These are phyloP conservation scores for Termitomyces sp. DNA, from an alignment of 768 basidiomycete species.

Conservation along the genomic window DNA sequence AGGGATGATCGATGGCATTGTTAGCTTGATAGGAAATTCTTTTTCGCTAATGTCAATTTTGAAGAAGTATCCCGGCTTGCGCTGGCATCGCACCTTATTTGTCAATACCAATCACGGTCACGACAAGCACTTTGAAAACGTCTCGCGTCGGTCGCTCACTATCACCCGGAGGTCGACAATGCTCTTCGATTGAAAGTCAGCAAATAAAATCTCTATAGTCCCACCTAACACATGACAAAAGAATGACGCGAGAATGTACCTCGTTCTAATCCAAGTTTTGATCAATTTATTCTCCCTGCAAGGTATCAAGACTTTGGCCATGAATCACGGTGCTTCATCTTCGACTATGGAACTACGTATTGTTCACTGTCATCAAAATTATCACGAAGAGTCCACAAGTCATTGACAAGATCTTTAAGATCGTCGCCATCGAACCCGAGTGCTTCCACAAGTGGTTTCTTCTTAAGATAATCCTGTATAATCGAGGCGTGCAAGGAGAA, in stretches of 20 bases:
- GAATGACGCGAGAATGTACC: background rate
- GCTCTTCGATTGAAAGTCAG: background rate
- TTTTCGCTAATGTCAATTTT: too few relatives aligned
- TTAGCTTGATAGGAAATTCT: too few relatives aligned
- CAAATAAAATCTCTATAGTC: background rate
- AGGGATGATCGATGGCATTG: too few relatives aligned
- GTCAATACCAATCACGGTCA: too few relatives aligned
- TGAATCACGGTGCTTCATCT: background rate
- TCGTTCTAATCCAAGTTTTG: background rate
- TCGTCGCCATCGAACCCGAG: conserved; percentile 51
- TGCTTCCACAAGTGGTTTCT: conserved; percentile 28
- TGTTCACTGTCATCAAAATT: conserved; percentile 25
- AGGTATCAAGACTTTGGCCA: too few relatives aligned
- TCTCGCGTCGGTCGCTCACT: too few relatives aligned
- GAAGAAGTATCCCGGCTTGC: too few relatives aligned
- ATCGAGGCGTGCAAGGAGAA: conserved; percentile 50
- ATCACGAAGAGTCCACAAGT: conserved; percentile 58
- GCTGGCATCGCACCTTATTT: too few relatives aligned
- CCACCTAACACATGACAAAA: background rate
- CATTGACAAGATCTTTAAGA: conserved; percentile 48
- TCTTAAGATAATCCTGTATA: conserved; percentile 38
- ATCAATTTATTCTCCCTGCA: too few relatives aligned
- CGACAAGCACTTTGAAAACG: too few relatives aligned
- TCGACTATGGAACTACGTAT: background rate
- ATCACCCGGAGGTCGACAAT: too few relatives aligned